These are phyloP conservation scores for Silybum marianum DNA, from an alignment of 129 eudicot species.

Conservation along the genomic window DNA sequence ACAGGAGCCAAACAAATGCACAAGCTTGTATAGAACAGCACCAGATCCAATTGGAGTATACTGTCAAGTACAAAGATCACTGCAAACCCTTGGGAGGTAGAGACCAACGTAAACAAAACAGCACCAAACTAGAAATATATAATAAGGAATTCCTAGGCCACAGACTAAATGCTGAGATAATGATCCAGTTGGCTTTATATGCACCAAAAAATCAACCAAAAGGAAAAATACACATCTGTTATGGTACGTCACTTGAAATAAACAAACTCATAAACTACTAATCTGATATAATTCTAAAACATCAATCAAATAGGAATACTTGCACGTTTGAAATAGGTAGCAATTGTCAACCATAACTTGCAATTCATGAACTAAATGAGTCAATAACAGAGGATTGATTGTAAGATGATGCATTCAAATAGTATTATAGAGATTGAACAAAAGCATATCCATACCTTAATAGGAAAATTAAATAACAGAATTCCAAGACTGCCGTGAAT, in stretches of 20 bases:
- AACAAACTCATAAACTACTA: not conserved
- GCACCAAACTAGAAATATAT: not conserved
- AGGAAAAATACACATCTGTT: not conserved
- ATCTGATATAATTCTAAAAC: not conserved
- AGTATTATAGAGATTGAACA: not conserved
- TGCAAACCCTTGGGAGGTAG: not conserved
- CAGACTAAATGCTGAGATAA: not conserved
- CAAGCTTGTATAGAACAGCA: not conserved
- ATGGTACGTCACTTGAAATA: not conserved
- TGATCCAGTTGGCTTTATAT: slow-evolving; percentile 12
- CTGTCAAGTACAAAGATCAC: not conserved
- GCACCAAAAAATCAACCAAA: not conserved
- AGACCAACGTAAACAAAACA: not conserved
- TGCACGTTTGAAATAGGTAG: not conserved
- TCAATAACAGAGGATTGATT: not conserved
- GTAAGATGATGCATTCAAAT: slow-evolving; percentile 2
- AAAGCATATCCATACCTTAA: slow-evolving; percentile 49
- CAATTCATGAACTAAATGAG: not conserved
- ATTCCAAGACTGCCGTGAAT: slow-evolving; percentile 58
- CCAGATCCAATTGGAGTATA: not conserved
- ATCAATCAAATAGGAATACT: not conserved
- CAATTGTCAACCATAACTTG: not conserved
- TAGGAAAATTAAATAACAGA: slow-evolving; percentile 47
- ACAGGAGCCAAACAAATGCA: slow-evolving; percentile 2
- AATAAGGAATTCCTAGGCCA: not conserved